Base-by-base conservation (phyloP, 176 grass and related monocot genomes). In the Dactylis glomerata region DNA sequence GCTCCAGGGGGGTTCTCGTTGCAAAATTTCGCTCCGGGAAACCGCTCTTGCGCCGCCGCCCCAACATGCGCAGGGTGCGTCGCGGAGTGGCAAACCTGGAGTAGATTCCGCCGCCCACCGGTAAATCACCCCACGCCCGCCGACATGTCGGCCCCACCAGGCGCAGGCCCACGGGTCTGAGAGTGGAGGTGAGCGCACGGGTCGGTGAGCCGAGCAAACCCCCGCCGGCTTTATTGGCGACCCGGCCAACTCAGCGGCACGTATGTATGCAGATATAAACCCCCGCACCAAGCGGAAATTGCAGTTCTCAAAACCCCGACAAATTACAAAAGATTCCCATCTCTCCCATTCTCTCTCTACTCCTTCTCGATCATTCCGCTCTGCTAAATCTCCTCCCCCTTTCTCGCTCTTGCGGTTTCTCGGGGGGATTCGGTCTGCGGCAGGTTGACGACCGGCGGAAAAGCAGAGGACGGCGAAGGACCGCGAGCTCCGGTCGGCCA, bases 251-350 rank as follows among this genome's bases (percentile, higher is more conserved):
- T 84, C 75, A 51, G 89, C 84, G 30, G 75, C 75, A 86, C 84
- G 84, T 65, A 78, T 20, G 84, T 65, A 78, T 20, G 41, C 82
- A n/a, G 66, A 75, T 87, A 83, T 86, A 90, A 90, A 81, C 84
- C 83, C 51, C 19, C 34, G 41, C 41, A 36, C 12, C 1, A 17
- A 17, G 24, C 34, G 58, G 33, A 56, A 90, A 90, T 73, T 44
- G 70, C 81, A 54, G 4, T 27, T 24, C 20, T 19, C 45, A 37
- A 75, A 84, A 75, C 62, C 49, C 83, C 54, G 20, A 34, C 52
- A 42, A 58, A 50, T 86, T 64, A 38, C 59, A 81, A 57, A 84
- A 68, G 37, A 68, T 80, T 83, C 14, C 14, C 41, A 38, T 34
- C 27, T 36, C 78, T 3, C 11, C 10, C 6, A 13, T 10, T 1